Conservation (phyloP, 2,329 filamentous ascomycete genomes). For the Scedosporium boydii region DNA sequence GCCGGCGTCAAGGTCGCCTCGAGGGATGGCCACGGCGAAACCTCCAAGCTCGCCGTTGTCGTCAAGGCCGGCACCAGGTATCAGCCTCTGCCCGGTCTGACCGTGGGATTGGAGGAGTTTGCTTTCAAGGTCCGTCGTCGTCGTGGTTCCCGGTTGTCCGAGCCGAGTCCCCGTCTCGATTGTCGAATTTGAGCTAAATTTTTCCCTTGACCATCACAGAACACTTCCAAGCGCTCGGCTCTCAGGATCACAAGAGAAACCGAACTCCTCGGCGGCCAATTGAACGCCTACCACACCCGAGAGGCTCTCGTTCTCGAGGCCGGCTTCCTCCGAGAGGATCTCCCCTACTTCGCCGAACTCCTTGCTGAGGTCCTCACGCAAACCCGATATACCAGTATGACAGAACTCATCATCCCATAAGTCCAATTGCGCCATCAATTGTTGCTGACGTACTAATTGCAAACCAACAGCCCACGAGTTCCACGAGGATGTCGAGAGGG, state of each 20-base stretch:
- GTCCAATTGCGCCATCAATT: neutral
- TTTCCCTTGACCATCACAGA: constrained; percentile 38
- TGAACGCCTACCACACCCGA: constrained; percentile 79
- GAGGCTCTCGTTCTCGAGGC: constrained; percentile 89
- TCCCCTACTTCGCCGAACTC: constrained; percentile 95
- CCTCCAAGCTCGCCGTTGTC: constrained; percentile 83
- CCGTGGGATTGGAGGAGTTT: constrained; percentile 85
- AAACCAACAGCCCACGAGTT: constrained; percentile 66
- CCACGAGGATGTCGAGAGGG: constrained; percentile 73
- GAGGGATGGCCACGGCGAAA: constrained; percentile 79
- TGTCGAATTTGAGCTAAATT: constrained; percentile 35
- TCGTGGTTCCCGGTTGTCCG: constrained; percentile 1
- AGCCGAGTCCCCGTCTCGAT: neutral
- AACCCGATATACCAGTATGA: constrained; percentile 74
- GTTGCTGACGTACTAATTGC: constrained; percentile 10
- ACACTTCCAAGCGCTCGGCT: constrained; percentile 78
- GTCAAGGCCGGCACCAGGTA: constrained; percentile 92
- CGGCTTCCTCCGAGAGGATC: constrained; percentile 89
- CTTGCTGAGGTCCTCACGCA: constrained; percentile 82
- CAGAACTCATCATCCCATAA: constrained; percentile 3
- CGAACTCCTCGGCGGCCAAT: constrained; percentile 87
- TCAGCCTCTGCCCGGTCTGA: constrained; percentile 79
- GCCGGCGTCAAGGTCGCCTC: constrained; percentile 87
- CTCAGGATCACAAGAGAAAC: constrained; percentile 90
- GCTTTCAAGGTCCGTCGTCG: constrained; percentile 75